phyloP scores from a whole-genome alignment of 2,329 filamentous ascomycete genomes.

The Cladosporium velox region DNA sequence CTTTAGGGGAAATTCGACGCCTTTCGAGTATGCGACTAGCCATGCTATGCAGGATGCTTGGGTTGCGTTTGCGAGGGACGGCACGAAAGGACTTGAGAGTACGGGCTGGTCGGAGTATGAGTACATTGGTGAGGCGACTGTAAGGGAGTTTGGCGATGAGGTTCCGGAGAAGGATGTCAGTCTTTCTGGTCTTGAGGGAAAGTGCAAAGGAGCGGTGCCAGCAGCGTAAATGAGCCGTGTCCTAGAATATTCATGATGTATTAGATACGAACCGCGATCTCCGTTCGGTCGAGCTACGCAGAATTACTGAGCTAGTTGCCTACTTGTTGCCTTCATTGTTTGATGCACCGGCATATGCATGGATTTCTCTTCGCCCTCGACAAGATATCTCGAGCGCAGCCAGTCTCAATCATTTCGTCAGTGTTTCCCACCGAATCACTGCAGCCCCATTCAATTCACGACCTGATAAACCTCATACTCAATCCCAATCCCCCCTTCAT shows the following conservation, averaged over 20 bases:
- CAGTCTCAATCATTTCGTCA: too few relatives aligned
- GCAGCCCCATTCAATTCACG: background rate
- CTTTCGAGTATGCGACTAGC: constrained; percentile 25
- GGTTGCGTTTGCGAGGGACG: constrained; percentile 28
- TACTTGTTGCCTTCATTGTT: too few relatives aligned
- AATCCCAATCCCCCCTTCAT: background rate
- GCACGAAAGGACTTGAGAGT: constrained; percentile 29
- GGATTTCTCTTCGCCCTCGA: too few relatives aligned
- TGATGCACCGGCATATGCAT: too few relatives aligned
- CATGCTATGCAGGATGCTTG: constrained; percentile 31
- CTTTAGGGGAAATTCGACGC: constrained; percentile 25
- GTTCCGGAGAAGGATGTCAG: constrained; percentile 35
- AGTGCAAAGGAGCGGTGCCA: constrained; percentile 27
- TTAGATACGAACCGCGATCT: too few relatives aligned
- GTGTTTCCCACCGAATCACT: too few relatives aligned
- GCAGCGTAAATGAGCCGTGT: background rate
- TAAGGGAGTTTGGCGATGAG: constrained; percentile 32
- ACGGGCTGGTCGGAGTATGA: constrained; percentile 28
- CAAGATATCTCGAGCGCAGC: too few relatives aligned
- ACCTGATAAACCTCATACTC: background rate
- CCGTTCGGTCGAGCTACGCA: too few relatives aligned
- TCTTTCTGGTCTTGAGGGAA: constrained; percentile 26
- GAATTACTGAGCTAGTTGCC: too few relatives aligned
- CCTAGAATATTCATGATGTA: too few relatives aligned
- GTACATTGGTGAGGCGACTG: constrained; percentile 25